Evolutionary conservation across 164 flowering plant species (phyloP).

Genomic region (Litsea cubeba): DNA sequence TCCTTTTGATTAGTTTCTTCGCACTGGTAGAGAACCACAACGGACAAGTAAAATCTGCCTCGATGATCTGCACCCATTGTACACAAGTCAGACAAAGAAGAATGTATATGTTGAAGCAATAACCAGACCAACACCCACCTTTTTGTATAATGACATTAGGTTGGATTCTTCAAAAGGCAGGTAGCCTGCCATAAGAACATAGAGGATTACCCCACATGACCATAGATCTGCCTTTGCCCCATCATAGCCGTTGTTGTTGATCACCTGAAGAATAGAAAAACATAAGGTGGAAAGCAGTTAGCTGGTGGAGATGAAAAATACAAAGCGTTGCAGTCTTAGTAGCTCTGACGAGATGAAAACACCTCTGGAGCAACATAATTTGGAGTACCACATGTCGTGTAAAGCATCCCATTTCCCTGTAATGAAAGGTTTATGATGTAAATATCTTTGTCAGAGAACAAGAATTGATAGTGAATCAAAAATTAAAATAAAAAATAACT

Average conservation of each 20-base stretch:
- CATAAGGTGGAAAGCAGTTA: neutral
- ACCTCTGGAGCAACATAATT: constrained; percentile 99
- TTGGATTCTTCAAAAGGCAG: constrained; percentile 94
- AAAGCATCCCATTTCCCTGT: constrained; percentile 93
- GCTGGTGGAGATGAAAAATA: neutral
- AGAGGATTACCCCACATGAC: constrained; percentile 98
- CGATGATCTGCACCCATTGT: constrained; percentile 53
- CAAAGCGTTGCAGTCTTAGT: neutral
- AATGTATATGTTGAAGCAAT: neutral
- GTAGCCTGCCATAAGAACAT: constrained; percentile 93
- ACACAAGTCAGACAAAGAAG: neutral
- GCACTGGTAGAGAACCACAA: constrained; percentile 93
- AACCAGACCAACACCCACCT: constrained; percentile 36
- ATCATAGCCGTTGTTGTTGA: constrained; percentile 90
- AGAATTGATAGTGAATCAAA: no score
- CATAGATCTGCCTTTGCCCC: constrained; percentile 97
- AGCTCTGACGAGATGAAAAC: neutral
- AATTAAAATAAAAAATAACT: no score
- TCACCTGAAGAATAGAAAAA: constrained; percentile 42
- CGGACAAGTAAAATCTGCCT: constrained; percentile 87
- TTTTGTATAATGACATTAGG: constrained; percentile 72
- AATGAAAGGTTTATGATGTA: constrained; percentile 9
- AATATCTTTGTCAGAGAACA: neutral
- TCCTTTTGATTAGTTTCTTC: constrained; percentile 79
- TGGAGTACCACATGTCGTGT: constrained; percentile 97